Evolutionary conservation across 2,329 filamentous ascomycete genomes (phyloP), one percentile per base, ranked within the genome.

Genomic region (Gliomastix tumulicola): DNA sequence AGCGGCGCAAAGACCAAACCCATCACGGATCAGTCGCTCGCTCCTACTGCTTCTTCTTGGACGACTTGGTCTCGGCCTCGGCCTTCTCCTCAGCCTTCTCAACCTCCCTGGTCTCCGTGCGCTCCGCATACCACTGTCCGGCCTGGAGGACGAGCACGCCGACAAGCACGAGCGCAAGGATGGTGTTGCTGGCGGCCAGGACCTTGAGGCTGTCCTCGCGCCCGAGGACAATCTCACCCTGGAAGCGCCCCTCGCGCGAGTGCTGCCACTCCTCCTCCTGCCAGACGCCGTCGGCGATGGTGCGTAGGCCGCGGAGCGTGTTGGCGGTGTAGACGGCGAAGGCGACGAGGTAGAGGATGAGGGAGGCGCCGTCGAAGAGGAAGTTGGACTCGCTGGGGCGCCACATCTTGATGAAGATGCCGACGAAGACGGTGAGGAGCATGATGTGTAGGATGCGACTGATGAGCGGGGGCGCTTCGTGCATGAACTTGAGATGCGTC

Each of bases 121-220:
- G 76, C 74, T 97, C 89, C 19, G 92, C 92, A 66, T 98, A 98
- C 92, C 90, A 97, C 73, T 97, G 88, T 10, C 92, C 92, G 16
- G 88, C 88, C 76, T 98, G 92, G 54, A 98, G 65, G 22, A 96
- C 86, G 46, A 98, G 59, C 9, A 98, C 86, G 6, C 92, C 92
- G 4, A 97, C 82, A 36, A 98, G 65, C 21, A 98, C 88, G 31
- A 98, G 74, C 23, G 90, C 92, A 39, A 97, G 65, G 56, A 98
- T 98, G 4, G 92, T 97, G 63, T 98, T 95, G 60, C 88, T 95
- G 7, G 92, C 92, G 21, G 88, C 80, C 51, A 97, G 69, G 13
- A 98, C 90, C 67, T 87, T 84, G 50, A 98, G 66, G 52, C 81
- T 90, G 59, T 98, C 92, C 64, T 96, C 88, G 19, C 89, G 69